Evolutionary conservation across 1,139 yeast species (phyloP).

Genomic region (Saccharomyces pastorianus): DNA sequence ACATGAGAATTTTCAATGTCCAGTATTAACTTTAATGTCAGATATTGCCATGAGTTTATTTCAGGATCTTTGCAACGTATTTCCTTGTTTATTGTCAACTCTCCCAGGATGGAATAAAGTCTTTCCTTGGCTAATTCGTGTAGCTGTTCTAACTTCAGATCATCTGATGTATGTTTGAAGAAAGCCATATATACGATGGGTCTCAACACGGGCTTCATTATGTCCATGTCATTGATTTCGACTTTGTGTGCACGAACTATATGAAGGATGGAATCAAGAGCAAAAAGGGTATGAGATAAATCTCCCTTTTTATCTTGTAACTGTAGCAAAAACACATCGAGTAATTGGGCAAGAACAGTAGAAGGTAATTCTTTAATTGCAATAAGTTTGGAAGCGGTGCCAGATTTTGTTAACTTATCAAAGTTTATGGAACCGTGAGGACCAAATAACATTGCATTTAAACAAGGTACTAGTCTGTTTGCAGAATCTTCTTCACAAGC

Average conservation of each 20-base stretch:
- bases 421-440: slow-evolving; percentile 57
- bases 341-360: slow-evolving; percentile 28
- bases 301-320: slow-evolving; percentile 5
- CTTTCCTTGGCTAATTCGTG: slow-evolving; percentile 46
- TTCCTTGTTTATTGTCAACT: slow-evolving; percentile 35
- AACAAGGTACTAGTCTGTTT: slow-evolving; percentile 40
- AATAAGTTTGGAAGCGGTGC: slow-evolving; percentile 50
- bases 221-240: slow-evolving; percentile 12
- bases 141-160: slow-evolving; percentile 11
- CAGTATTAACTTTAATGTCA: slow-evolving; percentile 32
- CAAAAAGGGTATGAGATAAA: slow-evolving; percentile 45
- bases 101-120: slow-evolving; percentile 56
- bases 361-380: slow-evolving; percentile 22
- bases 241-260: slow-evolving; percentile 46
- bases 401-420: slow-evolving; percentile 70
- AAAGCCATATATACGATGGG: slow-evolving; percentile 50
- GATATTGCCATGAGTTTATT: slow-evolving; percentile 52
- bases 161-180: slow-evolving; percentile 33
- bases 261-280: slow-evolving; percentile 56
- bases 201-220: slow-evolving; percentile 45
- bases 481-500: slow-evolving; percentile 25
- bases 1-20: slow-evolving; percentile 31
- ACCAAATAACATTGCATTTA: slow-evolving; percentile 43
- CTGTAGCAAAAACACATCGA: slow-evolving; percentile 11
- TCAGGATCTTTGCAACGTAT: slow-evolving; percentile 24